Conservation (phyloP, 805 yeast species). For the Ogataea trehaloabstinens region DNA sequence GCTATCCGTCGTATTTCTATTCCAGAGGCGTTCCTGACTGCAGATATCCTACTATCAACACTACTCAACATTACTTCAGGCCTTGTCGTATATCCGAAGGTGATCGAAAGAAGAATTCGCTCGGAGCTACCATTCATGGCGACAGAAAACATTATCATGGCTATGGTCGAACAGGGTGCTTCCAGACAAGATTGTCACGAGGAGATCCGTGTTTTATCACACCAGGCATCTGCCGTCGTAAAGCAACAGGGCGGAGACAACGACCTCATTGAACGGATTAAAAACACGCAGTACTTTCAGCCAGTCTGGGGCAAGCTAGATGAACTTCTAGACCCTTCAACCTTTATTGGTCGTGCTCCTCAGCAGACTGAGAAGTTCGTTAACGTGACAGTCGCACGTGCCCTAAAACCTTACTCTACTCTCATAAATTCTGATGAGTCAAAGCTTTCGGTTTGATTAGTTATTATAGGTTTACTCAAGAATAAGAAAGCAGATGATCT, state of each 20-base stretch:
- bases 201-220: constrained; percentile 93
- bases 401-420: constrained; percentile 65
- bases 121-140: constrained; percentile 99
- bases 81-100: constrained; percentile 96
- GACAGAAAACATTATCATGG: constrained; percentile 98
- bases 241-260: constrained; percentile 99
- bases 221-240: constrained; percentile 95
- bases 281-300: constrained; percentile 71
- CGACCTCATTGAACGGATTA: constrained; percentile 87
- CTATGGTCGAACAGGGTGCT: constrained; percentile 97
- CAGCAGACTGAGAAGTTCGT: constrained; percentile 95
- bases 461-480: too few relatives aligned
- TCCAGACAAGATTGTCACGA: constrained; percentile 99
- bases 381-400: constrained; percentile 76
- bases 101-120: constrained; percentile 91
- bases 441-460: constrained; percentile 77
- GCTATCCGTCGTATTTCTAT: constrained; percentile 96
- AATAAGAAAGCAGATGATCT: too few relatives aligned
- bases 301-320: constrained; percentile 90
- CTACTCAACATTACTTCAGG: constrained; percentile 91
- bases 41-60: constrained; percentile 89
- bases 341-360: constrained; percentile 98
- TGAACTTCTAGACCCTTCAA: constrained; percentile 78
- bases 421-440: constrained; percentile 65
- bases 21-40: constrained; percentile 95